These are phyloP conservation scores for Vigna unguiculata DNA, from an alignment of 306 rosid species.

Conservation along the genomic window DNA sequence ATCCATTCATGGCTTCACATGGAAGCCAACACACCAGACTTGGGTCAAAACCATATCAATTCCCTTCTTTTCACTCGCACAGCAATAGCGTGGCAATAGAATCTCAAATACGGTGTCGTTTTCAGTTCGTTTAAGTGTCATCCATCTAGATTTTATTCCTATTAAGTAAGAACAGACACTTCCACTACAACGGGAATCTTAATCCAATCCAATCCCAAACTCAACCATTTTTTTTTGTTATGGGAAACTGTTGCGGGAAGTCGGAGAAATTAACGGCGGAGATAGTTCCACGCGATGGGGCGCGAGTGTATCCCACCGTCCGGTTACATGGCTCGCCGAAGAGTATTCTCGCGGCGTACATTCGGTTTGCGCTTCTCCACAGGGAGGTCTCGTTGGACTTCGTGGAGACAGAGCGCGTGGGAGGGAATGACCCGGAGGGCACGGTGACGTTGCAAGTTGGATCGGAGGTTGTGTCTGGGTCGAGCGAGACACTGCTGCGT, in stretches of 20 bases:
- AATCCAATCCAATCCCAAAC: slow-evolving; percentile 27
- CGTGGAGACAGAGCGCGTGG: slow-evolving; percentile 43
- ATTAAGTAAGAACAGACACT: background rate
- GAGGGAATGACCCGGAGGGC: slow-evolving; percentile 22
- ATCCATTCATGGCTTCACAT: slow-evolving; percentile 25
- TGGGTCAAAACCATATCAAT: background rate
- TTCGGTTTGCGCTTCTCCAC: slow-evolving; percentile 74
- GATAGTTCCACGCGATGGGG: slow-evolving; percentile 72
- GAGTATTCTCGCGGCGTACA: slow-evolving; percentile 64
- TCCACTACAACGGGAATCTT: background rate
- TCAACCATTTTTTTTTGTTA: background rate
- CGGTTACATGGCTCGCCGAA: slow-evolving; percentile 69
- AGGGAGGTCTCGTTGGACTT: slow-evolving; percentile 59
- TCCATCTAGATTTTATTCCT: background rate
- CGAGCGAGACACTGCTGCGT: slow-evolving; percentile 64
- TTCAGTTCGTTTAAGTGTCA: slow-evolving; percentile 46
- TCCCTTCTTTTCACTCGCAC: background rate
- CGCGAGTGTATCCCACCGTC: slow-evolving; percentile 55
- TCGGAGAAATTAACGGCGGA: slow-evolving; percentile 74
- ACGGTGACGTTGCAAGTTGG: slow-evolving; percentile 65
- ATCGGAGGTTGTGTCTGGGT: slow-evolving; percentile 68
- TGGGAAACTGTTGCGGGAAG: slow-evolving; percentile 72
- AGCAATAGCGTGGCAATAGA: background rate
- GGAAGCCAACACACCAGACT: slow-evolving; percentile 14
- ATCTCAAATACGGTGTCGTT: slow-evolving; percentile 47